Conservation (phyloP, 805 yeast species). For the Tetrapisispora nanseiensis region DNA sequence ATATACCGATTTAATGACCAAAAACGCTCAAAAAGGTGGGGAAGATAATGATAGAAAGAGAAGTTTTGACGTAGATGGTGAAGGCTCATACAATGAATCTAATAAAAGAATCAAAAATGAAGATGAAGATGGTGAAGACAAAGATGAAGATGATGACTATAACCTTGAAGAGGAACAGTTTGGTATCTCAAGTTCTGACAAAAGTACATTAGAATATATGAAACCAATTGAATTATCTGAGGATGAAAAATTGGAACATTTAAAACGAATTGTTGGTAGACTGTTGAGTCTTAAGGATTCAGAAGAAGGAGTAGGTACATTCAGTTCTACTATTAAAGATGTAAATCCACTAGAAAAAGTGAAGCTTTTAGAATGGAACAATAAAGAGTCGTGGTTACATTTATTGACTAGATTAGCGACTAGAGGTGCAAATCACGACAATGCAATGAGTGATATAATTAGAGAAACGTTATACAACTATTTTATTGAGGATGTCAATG, state of each 20-base stretch:
- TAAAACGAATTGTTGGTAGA: constrained; percentile 22
- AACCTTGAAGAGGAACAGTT: constrained; percentile 30
- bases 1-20: constrained; percentile 39
- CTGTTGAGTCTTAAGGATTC: constrained; percentile 10
- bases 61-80: constrained; percentile 17
- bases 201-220: constrained; percentile 7
- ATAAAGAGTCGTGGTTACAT: constrained; percentile 65
- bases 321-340: constrained; percentile 11
- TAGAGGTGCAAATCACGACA: constrained; percentile 50
- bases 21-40: constrained; percentile 5
- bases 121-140: constrained; percentile 22
- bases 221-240: constrained; percentile 42
- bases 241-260: constrained; percentile 47
- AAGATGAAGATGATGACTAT: constrained; percentile 24
- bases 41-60: constrained; percentile 7
- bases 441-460: constrained; percentile 47
- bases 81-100: constrained; percentile 5
- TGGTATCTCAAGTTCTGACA: constrained; percentile 7
- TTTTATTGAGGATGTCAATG: constrained; percentile 62
- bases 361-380: constrained; percentile 43
- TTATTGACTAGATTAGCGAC: constrained; percentile 70
- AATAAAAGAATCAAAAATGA: constrained; percentile 3
- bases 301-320: constrained; percentile 11
- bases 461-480: constrained; percentile 64
- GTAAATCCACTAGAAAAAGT: constrained; percentile 17